Evolutionary conservation across 1,284 basidiomycete species (phyloP).

Genomic region (Kwoniella shivajii): DNA sequence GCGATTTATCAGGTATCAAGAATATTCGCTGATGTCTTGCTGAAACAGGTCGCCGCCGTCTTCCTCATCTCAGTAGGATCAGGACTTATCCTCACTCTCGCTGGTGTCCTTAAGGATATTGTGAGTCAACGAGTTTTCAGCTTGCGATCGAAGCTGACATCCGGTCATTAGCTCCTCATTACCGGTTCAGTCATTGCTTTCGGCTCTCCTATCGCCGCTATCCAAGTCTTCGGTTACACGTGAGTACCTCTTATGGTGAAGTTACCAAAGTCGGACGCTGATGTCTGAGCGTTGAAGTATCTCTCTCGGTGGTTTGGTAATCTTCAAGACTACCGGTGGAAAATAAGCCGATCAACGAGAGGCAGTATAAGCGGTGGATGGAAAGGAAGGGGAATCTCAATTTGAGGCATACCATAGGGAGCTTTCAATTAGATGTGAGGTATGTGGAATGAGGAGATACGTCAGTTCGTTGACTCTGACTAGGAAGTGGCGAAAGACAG

Average conservation of each 20-base stretch:
- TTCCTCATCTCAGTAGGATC: constrained; percentile 89
- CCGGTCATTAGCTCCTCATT: constrained; percentile 81
- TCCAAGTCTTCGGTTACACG: constrained; percentile 79
- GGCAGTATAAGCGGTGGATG: too few relatives aligned
- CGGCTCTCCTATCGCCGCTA: constrained; percentile 71
- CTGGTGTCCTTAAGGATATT: constrained; percentile 86
- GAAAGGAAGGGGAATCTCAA: too few relatives aligned
- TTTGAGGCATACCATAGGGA: too few relatives aligned
- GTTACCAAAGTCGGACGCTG: neutral
- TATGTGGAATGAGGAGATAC: too few relatives aligned
- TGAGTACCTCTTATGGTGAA: constrained; percentile 18
- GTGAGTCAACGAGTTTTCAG: constrained; percentile 30
- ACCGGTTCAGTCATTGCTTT: constrained; percentile 84
- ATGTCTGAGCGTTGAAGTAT: constrained; percentile 38
- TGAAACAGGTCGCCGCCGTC: constrained; percentile 80
- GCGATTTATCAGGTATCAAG: too few relatives aligned
- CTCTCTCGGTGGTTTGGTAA: constrained; percentile 48
- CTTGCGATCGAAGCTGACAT: neutral
- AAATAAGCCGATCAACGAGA: constrained; percentile 32
- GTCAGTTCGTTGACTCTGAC: too few relatives aligned
- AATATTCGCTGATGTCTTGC: neutral
- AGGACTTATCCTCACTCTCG: constrained; percentile 87
- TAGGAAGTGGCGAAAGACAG: too few relatives aligned
- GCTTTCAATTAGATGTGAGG: too few relatives aligned
- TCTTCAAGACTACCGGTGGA: constrained; percentile 53